phyloP scores from a whole-genome alignment of 331 rosid genomes.

The Acacia concinna region DNA sequence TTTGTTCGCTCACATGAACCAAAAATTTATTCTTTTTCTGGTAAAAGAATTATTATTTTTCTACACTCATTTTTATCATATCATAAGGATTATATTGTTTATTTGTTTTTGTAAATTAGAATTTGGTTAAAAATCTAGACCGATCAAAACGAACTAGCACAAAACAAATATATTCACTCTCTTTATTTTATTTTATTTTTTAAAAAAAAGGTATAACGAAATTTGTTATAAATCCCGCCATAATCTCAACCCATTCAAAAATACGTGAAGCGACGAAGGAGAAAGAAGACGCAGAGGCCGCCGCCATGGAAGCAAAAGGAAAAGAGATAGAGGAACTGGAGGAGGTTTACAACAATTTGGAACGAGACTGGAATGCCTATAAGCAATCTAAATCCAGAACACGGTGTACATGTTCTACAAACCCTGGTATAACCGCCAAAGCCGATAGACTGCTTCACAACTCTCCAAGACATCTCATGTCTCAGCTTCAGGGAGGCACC shows the following conservation, averaged over 20 bases:
- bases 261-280: background rate
- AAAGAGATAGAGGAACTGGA: conserved; percentile 30
- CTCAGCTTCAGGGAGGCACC: conserved; percentile 43
- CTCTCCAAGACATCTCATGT: conserved; percentile 56
- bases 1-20: no score
- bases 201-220: background rate
- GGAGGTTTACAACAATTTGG: conserved; percentile 36
- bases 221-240: conserved; percentile 16
- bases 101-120: no score
- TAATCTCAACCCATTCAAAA: conserved; percentile 35
- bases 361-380: conserved; percentile 53
- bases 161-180: background rate
- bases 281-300: background rate
- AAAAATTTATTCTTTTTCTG: no score
- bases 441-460: conserved; percentile 19
- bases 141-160: conserved; percentile 15
- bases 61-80: background rate
- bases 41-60: no score
- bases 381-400: conserved; percentile 42
- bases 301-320: conserved; percentile 40
- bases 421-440: conserved; percentile 8
- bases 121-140: background rate
- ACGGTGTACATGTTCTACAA: background rate
- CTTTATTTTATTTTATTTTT: no score
- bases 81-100: background rate